phyloP scores from a whole-genome alignment of 257 asterid genomes.

The Fraxinus quadrangulata region DNA sequence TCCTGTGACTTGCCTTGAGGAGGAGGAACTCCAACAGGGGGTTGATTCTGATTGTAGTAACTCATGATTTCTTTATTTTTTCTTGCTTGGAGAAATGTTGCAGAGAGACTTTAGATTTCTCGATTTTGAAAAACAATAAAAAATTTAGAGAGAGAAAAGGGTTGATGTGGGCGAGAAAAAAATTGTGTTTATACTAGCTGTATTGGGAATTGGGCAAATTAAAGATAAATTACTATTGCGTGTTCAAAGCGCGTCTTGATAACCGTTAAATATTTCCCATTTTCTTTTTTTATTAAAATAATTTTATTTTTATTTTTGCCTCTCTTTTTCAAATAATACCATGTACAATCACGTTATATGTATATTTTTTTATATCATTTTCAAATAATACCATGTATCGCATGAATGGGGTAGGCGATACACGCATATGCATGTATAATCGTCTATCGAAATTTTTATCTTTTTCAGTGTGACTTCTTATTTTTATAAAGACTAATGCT shows the following conservation, averaged over 20 bases:
- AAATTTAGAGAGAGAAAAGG: background rate
- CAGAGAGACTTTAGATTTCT: background rate
- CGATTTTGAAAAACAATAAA: background rate
- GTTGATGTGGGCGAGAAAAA: background rate
- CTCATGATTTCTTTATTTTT: conserved; percentile 43
- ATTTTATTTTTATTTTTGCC: background rate
- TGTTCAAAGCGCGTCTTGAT: background rate
- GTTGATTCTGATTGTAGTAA: conserved; percentile 66
- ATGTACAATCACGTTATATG: no score
- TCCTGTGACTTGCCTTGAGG: conserved; percentile 49
- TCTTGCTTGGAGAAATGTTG: background rate
- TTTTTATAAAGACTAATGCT: no score
- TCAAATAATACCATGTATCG: no score
- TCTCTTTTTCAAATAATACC: no score
- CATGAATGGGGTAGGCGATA: no score
- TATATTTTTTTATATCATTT: no score
- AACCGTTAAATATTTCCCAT: no score
- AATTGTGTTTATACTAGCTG: background rate
- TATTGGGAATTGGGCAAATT: background rate
- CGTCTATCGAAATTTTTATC: no score
- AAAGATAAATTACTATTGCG: background rate
- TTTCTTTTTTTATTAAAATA: background rate
- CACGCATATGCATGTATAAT: no score
- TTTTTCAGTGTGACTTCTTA: no score
- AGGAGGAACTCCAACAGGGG: conserved; percentile 76